Conservation (phyloP, 371 early-diverging fungal genomes). For the Apophysomyces elegans region DNA sequence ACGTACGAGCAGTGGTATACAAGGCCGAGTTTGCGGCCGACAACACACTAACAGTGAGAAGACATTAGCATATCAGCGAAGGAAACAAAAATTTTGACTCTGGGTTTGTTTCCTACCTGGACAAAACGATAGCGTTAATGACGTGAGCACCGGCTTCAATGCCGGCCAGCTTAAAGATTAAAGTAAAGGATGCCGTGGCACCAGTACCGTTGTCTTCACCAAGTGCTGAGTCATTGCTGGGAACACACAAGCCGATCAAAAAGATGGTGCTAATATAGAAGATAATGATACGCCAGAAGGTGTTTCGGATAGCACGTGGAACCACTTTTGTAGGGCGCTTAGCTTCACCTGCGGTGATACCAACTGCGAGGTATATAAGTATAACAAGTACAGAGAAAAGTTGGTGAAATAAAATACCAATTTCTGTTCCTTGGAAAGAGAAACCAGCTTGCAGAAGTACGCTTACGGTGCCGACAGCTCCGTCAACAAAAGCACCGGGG, state of each 20-base stretch:
- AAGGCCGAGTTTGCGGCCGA: constrained; percentile 77
- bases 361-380: constrained; percentile 45
- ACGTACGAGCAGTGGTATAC: constrained; percentile 69
- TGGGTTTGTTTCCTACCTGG: constrained; percentile 19
- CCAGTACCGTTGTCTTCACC: constrained; percentile 45
- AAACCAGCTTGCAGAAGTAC: constrained; percentile 79
- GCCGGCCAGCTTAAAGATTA: constrained; percentile 69
- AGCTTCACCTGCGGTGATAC: constrained; percentile 77
- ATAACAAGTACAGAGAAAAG: neutral
- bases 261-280: constrained; percentile 71
- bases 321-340: constrained; percentile 73
- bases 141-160: constrained; percentile 65
- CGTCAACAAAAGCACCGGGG: constrained; percentile 79
- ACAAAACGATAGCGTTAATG: constrained; percentile 73
- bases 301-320: constrained; percentile 71
- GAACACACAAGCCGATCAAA: constrained; percentile 72
- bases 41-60: constrained; percentile 47
- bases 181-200: constrained; percentile 70
- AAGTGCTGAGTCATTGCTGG: constrained; percentile 56
- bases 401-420: constrained; percentile 37
- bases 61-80: neutral
- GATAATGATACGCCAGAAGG: constrained; percentile 76
- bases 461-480: constrained; percentile 70
- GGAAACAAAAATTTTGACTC: neutral
- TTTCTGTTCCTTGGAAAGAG: constrained; percentile 84